Percentiles rank a stretch among this genome's conserved stretches.
phyloP scores from a whole-genome alignment of 768 basidiomycete species.

The Termitomyces sp. region DNA sequence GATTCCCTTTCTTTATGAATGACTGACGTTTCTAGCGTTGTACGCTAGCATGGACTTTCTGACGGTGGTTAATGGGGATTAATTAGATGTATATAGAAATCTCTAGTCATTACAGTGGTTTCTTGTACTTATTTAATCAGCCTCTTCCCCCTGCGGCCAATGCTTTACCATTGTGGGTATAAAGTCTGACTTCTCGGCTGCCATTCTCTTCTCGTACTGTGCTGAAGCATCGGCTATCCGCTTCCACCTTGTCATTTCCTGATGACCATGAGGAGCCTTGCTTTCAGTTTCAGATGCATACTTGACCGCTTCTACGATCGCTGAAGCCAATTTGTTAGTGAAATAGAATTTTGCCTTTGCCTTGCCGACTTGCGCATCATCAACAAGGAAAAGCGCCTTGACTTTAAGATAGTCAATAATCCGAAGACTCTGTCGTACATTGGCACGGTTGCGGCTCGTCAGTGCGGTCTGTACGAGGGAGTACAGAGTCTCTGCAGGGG shows the following conservation, averaged over 20 bases:
- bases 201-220: not conserved
- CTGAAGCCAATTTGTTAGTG: conserved; percentile 42
- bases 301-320: conserved; percentile 35
- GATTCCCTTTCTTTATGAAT: conserved; percentile 2
- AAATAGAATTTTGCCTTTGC: conserved; percentile 35
- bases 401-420: conserved; percentile 46
- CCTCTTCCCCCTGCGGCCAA: conserved; percentile 4
- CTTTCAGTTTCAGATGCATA: conserved; percentile 21
- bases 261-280: conserved; percentile 11
- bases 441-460: conserved; percentile 39
- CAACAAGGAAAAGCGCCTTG: conserved; percentile 21
- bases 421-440: conserved; percentile 57
- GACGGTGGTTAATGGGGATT: not conserved
- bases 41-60: not conserved
- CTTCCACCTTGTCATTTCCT: conserved; percentile 24
- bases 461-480: conserved; percentile 55
- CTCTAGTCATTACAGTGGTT: conserved; percentile 5
- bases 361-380: conserved; percentile 13
- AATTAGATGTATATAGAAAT: conserved; percentile 2
- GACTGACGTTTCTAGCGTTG: conserved; percentile 4
- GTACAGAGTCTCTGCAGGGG: conserved; percentile 50
- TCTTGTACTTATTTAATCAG: conserved; percentile 4
- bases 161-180: conserved; percentile 9
- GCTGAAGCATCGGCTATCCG: conserved; percentile 19
- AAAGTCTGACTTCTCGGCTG: conserved; percentile 7